Base-by-base conservation (phyloP, 805 yeast species). In the Komagataella phaffii region DNA sequence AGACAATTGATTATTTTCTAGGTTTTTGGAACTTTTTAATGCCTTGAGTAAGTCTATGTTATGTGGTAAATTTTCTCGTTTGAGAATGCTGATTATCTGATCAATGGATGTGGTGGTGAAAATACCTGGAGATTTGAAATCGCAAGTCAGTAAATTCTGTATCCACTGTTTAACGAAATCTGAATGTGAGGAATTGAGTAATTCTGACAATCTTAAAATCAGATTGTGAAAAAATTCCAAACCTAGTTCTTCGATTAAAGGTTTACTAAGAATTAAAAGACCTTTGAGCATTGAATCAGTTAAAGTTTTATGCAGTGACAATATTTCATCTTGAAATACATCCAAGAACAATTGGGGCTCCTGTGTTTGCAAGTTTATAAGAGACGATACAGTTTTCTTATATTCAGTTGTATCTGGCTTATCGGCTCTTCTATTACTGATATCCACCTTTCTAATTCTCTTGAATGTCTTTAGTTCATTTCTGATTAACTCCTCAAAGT, bases 361-460 rank as follows among this genome's bases (percentile, higher is more conserved):
- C 14, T 30, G 40, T 8, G 14, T 30, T 30, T 8, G 40, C 40
- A 30, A 30, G 40, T 30, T 30, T 30, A 30, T 14, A 10, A 30
- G 40, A 30, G 40, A 30, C 56, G 53, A 5, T 58, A 45, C 8
- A 50, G 48, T 6, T 53, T 49, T 24, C 53, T 53, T 3, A 70
- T 54, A 10, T 21, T 67, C 74, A 14, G 69, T 59, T 1, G 73
- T 63, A 54, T 74, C 79, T 4, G 78, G 80, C 50, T 48, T 63
- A 54, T 72, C 74, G 53, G 67, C 64, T 10, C 66, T 52, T 44
- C 57, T 64, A 46, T 62, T 64, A 24, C 1, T 30, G 12, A 77
- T 59, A 53, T 78, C 70, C 23, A 66, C 64, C 54, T 77, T 73
- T 43, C 85, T 62, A 8, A 77, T 63, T 50, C 76, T 71, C 58